Base-by-base conservation (phyloP, 768 basidiomycete species). In the Pholiota molesta region DNA sequence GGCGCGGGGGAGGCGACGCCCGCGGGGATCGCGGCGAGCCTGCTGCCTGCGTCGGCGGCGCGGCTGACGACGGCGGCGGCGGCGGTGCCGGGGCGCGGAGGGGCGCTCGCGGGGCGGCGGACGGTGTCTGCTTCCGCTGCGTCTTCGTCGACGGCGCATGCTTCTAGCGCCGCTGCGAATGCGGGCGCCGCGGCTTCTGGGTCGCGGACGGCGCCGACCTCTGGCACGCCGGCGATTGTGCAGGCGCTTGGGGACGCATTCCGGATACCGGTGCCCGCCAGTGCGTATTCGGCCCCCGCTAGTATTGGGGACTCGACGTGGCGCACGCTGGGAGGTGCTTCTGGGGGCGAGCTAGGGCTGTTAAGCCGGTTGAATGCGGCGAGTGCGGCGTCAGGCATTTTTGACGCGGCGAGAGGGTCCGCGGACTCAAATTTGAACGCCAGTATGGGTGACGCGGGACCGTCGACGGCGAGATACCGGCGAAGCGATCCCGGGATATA, bases 161-260 rank as follows among this genome's bases (percentile, higher is more conserved):
- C 40, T n/a, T 42, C 57, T 37, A 59, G 59, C 14, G 65, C 65
- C 19, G 65, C 66, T 45, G 49, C 59, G 17, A 52, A 59, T 19
- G 57, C 61, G 42, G 44, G 54, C 40, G 47, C 65, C 37, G 61
- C 62, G 21, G 23, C 17, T 17, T 13, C 56, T 19, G 31, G 10
- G 16, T n/a, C 52, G 52, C 19, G 17, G 42, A 16, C 39, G 7
- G 39, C 26, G 5, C 21, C 53, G 44, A 55, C 23, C n/a, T 31
- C 56, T n/a, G 44, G 31, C 45, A 63, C 53, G 14, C 74, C 74
- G 2, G 74, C 74, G 64, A 76, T 81, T 40, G 75, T 83, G 40
- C 82, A 81, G 66, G 83, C 85, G 11, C 71, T 84, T 21, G 84
- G 85, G 58, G 86, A 88, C 62, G 80, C 84, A 1, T 86, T 88